Evolutionary conservation across 306 rosid species (phyloP).

Genomic region (Myrica gale): DNA sequence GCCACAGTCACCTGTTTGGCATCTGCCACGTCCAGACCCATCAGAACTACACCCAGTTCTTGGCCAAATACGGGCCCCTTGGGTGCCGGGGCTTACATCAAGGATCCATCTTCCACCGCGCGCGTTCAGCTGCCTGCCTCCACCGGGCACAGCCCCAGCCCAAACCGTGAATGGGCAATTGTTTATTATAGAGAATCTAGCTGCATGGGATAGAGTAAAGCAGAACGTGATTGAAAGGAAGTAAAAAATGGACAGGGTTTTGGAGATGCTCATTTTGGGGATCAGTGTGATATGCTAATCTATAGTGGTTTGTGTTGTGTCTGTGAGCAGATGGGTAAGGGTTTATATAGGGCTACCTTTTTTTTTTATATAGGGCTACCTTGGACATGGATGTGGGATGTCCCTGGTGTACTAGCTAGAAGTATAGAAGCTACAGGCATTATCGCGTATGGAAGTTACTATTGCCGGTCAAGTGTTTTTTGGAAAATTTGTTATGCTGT

Average conservation of each 20-base stretch:
- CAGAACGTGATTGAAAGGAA: constrained; percentile 22
- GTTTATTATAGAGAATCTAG: constrained; percentile 44
- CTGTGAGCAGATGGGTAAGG: not conserved
- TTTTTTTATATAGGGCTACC: not conserved
- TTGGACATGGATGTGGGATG: not conserved
- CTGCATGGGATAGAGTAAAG: constrained; percentile 27
- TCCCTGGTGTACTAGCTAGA: too few relatives aligned
- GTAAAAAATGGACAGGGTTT: constrained; percentile 1
- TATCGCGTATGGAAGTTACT: too few relatives aligned
- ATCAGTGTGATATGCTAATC: not conserved
- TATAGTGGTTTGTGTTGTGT: not conserved
- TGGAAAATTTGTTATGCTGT: too few relatives aligned
- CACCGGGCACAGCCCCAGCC: constrained; percentile 52
- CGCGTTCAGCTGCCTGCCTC: constrained; percentile 41
- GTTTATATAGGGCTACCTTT: too few relatives aligned
- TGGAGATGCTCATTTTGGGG: constrained; percentile 18
- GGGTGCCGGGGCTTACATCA: constrained; percentile 33
- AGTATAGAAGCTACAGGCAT: too few relatives aligned
- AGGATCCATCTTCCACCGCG: constrained; percentile 39
- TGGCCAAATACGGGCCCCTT: constrained; percentile 58
- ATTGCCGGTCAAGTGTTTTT: too few relatives aligned
- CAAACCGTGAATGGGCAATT: constrained; percentile 53
- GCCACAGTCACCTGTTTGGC: constrained; percentile 59
- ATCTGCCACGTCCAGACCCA: constrained; percentile 39
- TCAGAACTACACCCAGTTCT: constrained; percentile 70